Percentiles rank a stretch among this genome's conserved stretches.
Conservation (phyloP, 208 protist genomes). For the Trypanosomatidae sp. region DNA sequence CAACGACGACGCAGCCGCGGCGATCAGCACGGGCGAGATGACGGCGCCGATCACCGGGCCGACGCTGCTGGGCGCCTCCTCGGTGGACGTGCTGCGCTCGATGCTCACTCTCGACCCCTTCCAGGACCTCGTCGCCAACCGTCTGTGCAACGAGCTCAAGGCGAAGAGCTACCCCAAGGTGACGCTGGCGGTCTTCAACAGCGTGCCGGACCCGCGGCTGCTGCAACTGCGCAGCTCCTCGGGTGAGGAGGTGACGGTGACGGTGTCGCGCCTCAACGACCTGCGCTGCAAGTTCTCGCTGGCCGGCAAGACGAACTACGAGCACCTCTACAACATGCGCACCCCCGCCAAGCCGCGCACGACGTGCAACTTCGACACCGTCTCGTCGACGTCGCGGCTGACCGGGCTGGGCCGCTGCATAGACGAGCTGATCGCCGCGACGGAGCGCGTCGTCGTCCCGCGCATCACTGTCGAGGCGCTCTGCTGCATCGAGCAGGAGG, state of each 20-base stretch:
- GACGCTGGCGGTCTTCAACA: constrained; percentile 81
- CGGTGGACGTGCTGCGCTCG: constrained; percentile 83
- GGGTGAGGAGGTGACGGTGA: constrained; percentile 60
- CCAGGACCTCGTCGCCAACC: constrained; percentile 63
- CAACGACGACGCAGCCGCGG: constrained; percentile 85
- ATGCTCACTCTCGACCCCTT: constrained; percentile 88
- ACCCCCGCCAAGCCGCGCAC: constrained; percentile 58
- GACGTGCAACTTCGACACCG: constrained; percentile 52
- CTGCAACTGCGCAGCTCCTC: constrained; percentile 66
- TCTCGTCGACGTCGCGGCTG: constrained; percentile 37
- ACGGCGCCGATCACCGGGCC: constrained; percentile 74
- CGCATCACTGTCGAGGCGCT: constrained; percentile 80
- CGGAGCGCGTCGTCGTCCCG: constrained; percentile 55
- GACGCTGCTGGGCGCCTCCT: constrained; percentile 74
- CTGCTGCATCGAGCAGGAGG: constrained; percentile 49
- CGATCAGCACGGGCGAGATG: constrained; percentile 75
- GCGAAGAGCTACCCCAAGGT: constrained; percentile 61
- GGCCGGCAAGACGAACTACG: constrained; percentile 66
- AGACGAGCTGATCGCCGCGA: constrained; percentile 54
- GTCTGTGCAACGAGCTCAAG: constrained; percentile 75
- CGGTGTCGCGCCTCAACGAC: constrained; percentile 63
- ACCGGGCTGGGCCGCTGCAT: constrained; percentile 66
- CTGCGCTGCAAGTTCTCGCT: constrained; percentile 75
- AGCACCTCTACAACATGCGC: constrained; percentile 83
- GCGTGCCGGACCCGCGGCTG: constrained; percentile 72